Conservation (phyloP, 768 basidiomycete species). For the Hortiboletus flavorubellus region DNA sequence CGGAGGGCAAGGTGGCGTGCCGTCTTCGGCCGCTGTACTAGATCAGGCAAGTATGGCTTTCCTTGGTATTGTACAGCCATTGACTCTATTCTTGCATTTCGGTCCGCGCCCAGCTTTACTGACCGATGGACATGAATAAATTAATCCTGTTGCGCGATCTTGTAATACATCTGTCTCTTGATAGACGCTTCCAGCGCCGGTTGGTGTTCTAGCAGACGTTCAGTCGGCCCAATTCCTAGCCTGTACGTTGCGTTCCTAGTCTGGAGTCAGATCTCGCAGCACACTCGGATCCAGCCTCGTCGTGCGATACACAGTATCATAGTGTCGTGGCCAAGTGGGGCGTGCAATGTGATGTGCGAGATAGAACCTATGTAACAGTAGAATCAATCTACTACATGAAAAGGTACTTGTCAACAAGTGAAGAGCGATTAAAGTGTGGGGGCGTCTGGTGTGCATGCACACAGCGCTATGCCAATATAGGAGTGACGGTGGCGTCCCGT, state of each 20-base stretch:
- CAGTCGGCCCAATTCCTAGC: neutral
- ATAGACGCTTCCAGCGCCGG: neutral
- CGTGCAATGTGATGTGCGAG: neutral
- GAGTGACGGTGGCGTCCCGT: neutral
- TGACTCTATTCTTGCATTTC: neutral
- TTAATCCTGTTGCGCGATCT: neutral
- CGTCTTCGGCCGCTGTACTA: conserved; percentile 23
- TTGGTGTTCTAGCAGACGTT: neutral
- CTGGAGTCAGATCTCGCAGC: neutral
- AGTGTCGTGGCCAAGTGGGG: conserved; percentile 1
- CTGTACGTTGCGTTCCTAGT: neutral
- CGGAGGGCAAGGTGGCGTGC: conserved; percentile 14
- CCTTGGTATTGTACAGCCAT: neutral
- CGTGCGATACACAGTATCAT: conserved; percentile 30
- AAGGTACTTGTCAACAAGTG: conserved; percentile 5
- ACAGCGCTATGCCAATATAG: neutral
- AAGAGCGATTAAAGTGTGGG: conserved; percentile 8
- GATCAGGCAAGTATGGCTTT: conserved; percentile 20
- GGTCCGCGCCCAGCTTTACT: conserved; percentile 22
- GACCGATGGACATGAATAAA: conserved; percentile 2
- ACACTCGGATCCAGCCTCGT: no score
- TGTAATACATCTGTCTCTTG: conserved; percentile 2
- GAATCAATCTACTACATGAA: conserved; percentile 27
- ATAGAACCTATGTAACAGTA: conserved; percentile 17
- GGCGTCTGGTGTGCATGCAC: neutral